Conservation (phyloP, 306 rosid species). For the Quercus dentata region DNA sequence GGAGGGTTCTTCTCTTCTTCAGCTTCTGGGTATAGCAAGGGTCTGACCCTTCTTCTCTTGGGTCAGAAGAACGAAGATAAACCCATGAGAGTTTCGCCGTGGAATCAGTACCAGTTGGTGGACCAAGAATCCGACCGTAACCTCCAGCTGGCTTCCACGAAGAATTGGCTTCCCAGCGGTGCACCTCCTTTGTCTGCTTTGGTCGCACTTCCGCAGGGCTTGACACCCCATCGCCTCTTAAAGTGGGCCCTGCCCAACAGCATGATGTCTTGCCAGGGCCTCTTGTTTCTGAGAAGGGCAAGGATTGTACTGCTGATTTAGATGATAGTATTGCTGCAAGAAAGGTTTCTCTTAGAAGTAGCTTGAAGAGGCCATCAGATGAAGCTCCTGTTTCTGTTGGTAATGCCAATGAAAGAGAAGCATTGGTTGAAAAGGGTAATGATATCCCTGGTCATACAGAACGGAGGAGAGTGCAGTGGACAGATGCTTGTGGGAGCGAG, state of each 20-base stretch:
- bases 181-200: slow-evolving; percentile 95
- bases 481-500: slow-evolving; percentile 82
- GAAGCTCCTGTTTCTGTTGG: slow-evolving; percentile 35
- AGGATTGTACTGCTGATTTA: slow-evolving; percentile 38
- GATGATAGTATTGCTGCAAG: slow-evolving; percentile 36
- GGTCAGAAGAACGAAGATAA: slow-evolving; percentile 87
- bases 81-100: slow-evolving; percentile 98
- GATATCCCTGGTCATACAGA: slow-evolving; percentile 45
- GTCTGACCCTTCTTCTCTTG: slow-evolving; percentile 90
- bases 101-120: slow-evolving; percentile 98
- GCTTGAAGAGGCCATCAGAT: slow-evolving; percentile 62
- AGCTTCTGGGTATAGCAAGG: slow-evolving; percentile 96
- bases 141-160: slow-evolving; percentile 96
- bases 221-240: slow-evolving; percentile 76
- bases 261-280: slow-evolving; percentile 61
- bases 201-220: slow-evolving; percentile 86
- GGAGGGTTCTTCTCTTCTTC: slow-evolving; percentile 99
- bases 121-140: slow-evolving; percentile 83
- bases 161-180: slow-evolving; percentile 70
- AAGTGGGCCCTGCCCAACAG: slow-evolving; percentile 83
- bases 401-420: slow-evolving; percentile 41
- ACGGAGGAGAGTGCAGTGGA: slow-evolving; percentile 92
- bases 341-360: slow-evolving; percentile 71
- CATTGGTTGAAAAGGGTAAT: slow-evolving; percentile 35
- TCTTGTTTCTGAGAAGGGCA: slow-evolving; percentile 47